Conservation (phyloP, 805 yeast species). For the Yarrowia porcina region DNA sequence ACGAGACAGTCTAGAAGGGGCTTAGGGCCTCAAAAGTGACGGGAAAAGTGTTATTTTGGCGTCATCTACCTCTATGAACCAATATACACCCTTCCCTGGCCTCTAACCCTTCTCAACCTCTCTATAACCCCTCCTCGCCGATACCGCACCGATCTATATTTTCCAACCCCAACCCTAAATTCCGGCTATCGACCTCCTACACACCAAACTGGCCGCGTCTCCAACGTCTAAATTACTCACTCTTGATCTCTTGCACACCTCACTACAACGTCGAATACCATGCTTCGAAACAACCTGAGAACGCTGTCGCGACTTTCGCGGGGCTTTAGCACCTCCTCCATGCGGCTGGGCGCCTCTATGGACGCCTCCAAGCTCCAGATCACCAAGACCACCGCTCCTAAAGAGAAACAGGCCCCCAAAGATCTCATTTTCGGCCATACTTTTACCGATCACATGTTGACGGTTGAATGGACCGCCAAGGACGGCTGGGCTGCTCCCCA, state of each 20-base stretch:
- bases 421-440: conserved; percentile 65
- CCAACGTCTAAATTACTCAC: background rate
- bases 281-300: conserved; percentile 12
- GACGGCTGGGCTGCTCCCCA: conserved; percentile 88
- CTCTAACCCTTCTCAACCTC: background rate
- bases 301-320: conserved; percentile 4
- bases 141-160: background rate
- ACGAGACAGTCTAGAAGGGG: too few species aligned
- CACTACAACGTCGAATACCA: background rate
- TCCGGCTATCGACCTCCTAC: conserved; percentile 10
- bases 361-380: conserved; percentile 55
- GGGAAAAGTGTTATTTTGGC: too few species aligned
- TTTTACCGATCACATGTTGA: conserved; percentile 87
- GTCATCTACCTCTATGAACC: too few species aligned
- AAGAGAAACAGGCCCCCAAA: conserved; percentile 55
- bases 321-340: conserved; percentile 3
- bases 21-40: too few species aligned
- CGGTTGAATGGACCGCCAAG: conserved; percentile 73
- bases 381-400: conserved; percentile 49
- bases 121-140: background rate
- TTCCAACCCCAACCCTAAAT: background rate
- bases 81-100: background rate
- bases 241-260: background rate
- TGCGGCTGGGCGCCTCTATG: conserved; percentile 41
- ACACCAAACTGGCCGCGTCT: too few species aligned